Percentiles rank a stretch among this genome's conserved stretches.
Evolutionary conservation across 2,329 filamentous ascomycete genomes (phyloP).

Genomic region (Eutypella sp.): DNA sequence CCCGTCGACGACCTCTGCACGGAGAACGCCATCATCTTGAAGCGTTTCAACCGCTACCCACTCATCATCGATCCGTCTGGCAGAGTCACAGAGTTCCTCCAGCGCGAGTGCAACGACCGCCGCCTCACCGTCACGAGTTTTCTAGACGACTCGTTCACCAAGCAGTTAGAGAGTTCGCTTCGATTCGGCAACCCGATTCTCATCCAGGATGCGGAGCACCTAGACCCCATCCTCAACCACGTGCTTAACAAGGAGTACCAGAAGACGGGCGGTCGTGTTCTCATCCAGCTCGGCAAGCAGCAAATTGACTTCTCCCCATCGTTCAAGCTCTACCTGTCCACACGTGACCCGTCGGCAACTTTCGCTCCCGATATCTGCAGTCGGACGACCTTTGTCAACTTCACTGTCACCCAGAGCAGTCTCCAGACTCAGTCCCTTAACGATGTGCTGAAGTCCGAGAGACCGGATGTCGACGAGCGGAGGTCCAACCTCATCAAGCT

Average conservation of each 20-base stretch:
- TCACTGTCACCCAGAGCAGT: slow-evolving; percentile 98
- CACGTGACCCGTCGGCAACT: slow-evolving; percentile 88
- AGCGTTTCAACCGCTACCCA: slow-evolving; percentile 97
- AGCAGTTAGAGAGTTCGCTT: slow-evolving; percentile 93
- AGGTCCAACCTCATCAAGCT: slow-evolving; percentile 97
- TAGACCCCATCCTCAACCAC: slow-evolving; percentile 96
- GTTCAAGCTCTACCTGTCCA: slow-evolving; percentile 93
- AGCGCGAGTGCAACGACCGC: slow-evolving; percentile 89
- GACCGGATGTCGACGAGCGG: slow-evolving; percentile 93
- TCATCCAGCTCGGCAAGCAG: slow-evolving; percentile 97
- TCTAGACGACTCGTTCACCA: slow-evolving; percentile 95
- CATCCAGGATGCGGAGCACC: slow-evolving; percentile 95
- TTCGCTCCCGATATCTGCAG: slow-evolving; percentile 98
- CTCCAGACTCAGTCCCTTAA: slow-evolving; percentile 96
- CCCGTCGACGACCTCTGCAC: slow-evolving; percentile 97
- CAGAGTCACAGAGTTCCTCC: slow-evolving; percentile 87
- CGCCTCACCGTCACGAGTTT: slow-evolving; percentile 96
- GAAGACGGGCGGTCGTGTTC: slow-evolving; percentile 92
- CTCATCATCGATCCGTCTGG: slow-evolving; percentile 98
- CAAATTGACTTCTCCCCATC: slow-evolving; percentile 98
- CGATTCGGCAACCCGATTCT: slow-evolving; percentile 98
- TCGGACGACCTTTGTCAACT: slow-evolving; percentile 98
- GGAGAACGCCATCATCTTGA: slow-evolving; percentile 94
- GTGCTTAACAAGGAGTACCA: slow-evolving; percentile 99
- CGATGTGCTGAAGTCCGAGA: slow-evolving; percentile 93